phyloP scores from a whole-genome alignment of 495 filamentous ascomycete genomes.

The Penicillium alfredii region DNA sequence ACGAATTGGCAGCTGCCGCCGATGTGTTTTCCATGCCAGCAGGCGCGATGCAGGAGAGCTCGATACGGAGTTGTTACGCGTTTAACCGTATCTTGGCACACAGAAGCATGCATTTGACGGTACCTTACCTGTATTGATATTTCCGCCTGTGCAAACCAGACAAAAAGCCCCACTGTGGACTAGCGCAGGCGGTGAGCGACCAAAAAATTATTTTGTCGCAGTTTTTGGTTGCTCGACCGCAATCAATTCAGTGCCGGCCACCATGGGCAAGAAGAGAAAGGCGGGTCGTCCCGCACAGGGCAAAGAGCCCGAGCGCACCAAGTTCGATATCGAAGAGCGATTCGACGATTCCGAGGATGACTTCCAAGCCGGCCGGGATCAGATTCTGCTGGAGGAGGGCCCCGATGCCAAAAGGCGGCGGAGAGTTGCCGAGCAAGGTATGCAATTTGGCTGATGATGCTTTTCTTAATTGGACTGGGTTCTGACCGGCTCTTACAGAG shows the following conservation, averaged over 20 bases:
- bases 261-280: slow-evolving; percentile 82
- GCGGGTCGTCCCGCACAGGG: slow-evolving; percentile 49
- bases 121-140: slow-evolving; percentile 12
- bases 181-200: slow-evolving; percentile 30
- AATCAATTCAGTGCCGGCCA: slow-evolving; percentile 13
- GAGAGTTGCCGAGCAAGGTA: slow-evolving; percentile 59
- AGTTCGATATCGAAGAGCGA: slow-evolving; percentile 62
- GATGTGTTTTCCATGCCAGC: slow-evolving; percentile 2
- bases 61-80: no score
- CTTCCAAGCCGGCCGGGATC: slow-evolving; percentile 76
- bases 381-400: slow-evolving; percentile 75
- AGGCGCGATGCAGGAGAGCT: slow-evolving; percentile 3
- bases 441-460: slow-evolving; percentile 7
- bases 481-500: slow-evolving; percentile 38
- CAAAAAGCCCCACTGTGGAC: slow-evolving; percentile 14
- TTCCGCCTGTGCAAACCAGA: slow-evolving; percentile 18
- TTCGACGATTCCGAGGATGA: slow-evolving; percentile 91
- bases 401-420: slow-evolving; percentile 70
- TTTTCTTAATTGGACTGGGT: slow-evolving; percentile 3
- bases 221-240: no score
- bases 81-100: background rate
- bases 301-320: slow-evolving; percentile 32
- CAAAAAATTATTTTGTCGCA: slow-evolving; percentile 40
- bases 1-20: slow-evolving; percentile 8
- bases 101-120: background rate